Percentiles rank a stretch among this genome's conserved stretches.
Conservation (phyloP, 1,284 basidiomycete species). For the Rhodotorula sp. region DNA sequence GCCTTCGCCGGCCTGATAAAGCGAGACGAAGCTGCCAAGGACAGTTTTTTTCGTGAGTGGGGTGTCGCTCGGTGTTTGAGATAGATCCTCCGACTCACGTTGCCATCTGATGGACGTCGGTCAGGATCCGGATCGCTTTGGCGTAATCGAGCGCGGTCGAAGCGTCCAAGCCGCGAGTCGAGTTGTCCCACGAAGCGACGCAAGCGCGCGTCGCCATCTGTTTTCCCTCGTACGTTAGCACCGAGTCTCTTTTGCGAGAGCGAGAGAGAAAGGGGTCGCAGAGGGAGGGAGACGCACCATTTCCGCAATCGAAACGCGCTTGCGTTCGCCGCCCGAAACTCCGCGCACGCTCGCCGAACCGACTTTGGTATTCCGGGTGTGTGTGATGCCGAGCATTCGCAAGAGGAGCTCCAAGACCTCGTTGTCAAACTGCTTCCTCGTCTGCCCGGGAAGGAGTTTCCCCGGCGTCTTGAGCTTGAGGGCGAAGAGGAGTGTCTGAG, state of each 20-base stretch:
- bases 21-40: slow-evolving; percentile 15
- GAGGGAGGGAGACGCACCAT: slow-evolving; percentile 49
- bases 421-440: slow-evolving; percentile 54
- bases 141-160: slow-evolving; percentile 56
- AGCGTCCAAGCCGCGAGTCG: slow-evolving; percentile 72
- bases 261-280: neutral
- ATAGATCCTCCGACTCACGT: slow-evolving; percentile 43
- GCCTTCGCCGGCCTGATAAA: slow-evolving; percentile 57
- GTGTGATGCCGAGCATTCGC: slow-evolving; percentile 61
- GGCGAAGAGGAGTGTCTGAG: slow-evolving; percentile 59
- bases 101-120: slow-evolving; percentile 54
- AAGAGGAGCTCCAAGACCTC: slow-evolving; percentile 57
- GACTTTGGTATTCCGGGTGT: slow-evolving; percentile 59
- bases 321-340: slow-evolving; percentile 52
- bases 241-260: neutral
- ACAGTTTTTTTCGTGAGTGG: neutral
- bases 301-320: slow-evolving; percentile 62
- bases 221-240: neutral
- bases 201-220: slow-evolving; percentile 36
- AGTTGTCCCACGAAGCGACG: slow-evolving; percentile 58
- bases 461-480: slow-evolving; percentile 57
- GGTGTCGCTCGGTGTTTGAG: neutral
- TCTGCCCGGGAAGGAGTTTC: slow-evolving; percentile 55
- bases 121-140: slow-evolving; percentile 58
- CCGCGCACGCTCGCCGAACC: slow-evolving; percentile 31